Evolutionary conservation across 2,329 filamentous ascomycete genomes (phyloP).

Genomic region (Pyricularia pennisetigena): DNA sequence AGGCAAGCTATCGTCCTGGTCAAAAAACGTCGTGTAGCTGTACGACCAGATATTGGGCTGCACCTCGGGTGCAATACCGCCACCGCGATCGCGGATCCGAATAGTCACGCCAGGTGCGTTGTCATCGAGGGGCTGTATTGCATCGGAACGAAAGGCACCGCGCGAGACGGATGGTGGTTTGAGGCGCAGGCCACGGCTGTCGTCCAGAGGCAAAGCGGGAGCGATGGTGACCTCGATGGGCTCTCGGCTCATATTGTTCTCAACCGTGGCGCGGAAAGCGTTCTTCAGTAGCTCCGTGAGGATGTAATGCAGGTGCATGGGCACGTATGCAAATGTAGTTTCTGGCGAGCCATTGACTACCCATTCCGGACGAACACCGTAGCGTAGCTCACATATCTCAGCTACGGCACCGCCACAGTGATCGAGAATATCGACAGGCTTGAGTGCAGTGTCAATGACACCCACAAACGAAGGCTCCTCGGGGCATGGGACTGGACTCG

Average conservation of each 20-base stretch:
- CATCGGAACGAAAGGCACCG: slow-evolving; percentile 29
- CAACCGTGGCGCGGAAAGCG: slow-evolving; percentile 86
- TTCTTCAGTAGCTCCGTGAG: slow-evolving; percentile 96
- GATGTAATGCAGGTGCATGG: slow-evolving; percentile 95
- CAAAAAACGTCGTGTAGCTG: slow-evolving; percentile 89
- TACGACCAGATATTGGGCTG: slow-evolving; percentile 91
- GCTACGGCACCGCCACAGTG: slow-evolving; percentile 83
- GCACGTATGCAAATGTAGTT: slow-evolving; percentile 87
- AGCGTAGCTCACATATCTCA: slow-evolving; percentile 94
- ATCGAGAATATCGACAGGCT: slow-evolving; percentile 71
- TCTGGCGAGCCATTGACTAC: slow-evolving; percentile 76
- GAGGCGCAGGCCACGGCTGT: slow-evolving; percentile 20
- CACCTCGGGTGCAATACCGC: slow-evolving; percentile 79
- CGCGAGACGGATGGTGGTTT: slow-evolving; percentile 25
- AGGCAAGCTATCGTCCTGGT: slow-evolving; percentile 38
- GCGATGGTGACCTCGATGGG: slow-evolving; percentile 91
- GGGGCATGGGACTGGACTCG: slow-evolving; percentile 38
- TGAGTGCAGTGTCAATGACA: slow-evolving; percentile 80
- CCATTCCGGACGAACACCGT: slow-evolving; percentile 75
- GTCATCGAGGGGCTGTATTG: slow-evolving; percentile 49
- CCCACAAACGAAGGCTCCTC: slow-evolving; percentile 68
- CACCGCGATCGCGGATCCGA: slow-evolving; percentile 88
- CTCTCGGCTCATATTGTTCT: slow-evolving; percentile 67
- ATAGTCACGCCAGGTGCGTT: slow-evolving; percentile 82
- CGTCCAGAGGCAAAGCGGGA: slow-evolving; percentile 39